A percentile compares a stretch with the other conserved stretches of the same genome.
Conservation (phyloP, 192 early-diverging fungal genomes). For the Backusella liffmaniae region DNA sequence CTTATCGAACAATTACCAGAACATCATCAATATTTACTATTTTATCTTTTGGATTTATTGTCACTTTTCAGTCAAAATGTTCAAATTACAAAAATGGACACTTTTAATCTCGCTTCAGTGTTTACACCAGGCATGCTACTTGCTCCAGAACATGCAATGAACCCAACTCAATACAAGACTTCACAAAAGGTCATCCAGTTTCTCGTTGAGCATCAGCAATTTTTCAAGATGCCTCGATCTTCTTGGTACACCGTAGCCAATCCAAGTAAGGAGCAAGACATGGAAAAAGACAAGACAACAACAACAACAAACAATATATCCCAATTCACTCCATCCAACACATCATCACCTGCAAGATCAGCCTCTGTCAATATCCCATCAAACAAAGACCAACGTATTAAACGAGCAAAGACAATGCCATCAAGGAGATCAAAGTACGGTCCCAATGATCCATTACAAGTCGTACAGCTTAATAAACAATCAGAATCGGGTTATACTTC, state of each 20-base stretch:
- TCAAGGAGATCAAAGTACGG: slow-evolving; percentile 28
- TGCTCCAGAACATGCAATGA: slow-evolving; percentile 64
- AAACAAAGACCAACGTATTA: slow-evolving; percentile 10
- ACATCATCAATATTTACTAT: slow-evolving; percentile 61
- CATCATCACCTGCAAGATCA: slow-evolving; percentile 2
- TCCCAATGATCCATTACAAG: slow-evolving; percentile 26
- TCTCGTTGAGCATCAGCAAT: slow-evolving; percentile 58
- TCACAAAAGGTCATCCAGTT: slow-evolving; percentile 73
- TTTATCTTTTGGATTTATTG: slow-evolving; percentile 69
- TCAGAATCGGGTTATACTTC: background rate
- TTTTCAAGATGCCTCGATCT: slow-evolving; percentile 36
- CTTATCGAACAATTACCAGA: slow-evolving; percentile 54
- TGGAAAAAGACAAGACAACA: background rate
- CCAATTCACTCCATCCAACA: background rate
- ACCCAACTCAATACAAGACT: slow-evolving; percentile 68
- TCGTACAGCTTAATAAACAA: slow-evolving; percentile 18
- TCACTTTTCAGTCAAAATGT: slow-evolving; percentile 46
- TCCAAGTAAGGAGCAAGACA: background rate
- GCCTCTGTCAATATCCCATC: background rate
- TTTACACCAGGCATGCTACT: slow-evolving; percentile 72
- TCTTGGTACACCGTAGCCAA: background rate
- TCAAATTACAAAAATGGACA: slow-evolving; percentile 63
- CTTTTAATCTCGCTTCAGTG: slow-evolving; percentile 70
- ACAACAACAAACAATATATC: background rate
- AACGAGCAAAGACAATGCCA: slow-evolving; percentile 30